phyloP scores from a whole-genome alignment of 2,329 filamentous ascomycete species.

The Botryotinia narcissicola region DNA sequence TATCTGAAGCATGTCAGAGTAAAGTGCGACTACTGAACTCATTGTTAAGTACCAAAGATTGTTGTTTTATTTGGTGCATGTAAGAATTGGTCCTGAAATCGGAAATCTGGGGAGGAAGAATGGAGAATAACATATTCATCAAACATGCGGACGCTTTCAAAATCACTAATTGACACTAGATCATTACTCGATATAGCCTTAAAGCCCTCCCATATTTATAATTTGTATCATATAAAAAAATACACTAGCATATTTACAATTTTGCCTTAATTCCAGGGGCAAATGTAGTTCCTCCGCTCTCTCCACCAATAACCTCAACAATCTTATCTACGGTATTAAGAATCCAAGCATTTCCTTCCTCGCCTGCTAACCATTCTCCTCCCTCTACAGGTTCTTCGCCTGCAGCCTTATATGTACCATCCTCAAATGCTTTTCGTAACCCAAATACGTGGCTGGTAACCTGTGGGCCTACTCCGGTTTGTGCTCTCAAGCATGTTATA shows the following conservation, averaged over 20 bases:
- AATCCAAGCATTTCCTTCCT: conserved; percentile 65
- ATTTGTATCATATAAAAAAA: neutral
- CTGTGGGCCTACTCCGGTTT: conserved; percentile 80
- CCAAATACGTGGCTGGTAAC: conserved; percentile 81
- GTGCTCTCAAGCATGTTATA: conserved; percentile 70
- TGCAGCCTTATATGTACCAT: conserved; percentile 54
- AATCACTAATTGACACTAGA: neutral
- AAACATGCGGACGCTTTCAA: neutral
- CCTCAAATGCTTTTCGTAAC: conserved; percentile 70
- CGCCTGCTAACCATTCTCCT: conserved; percentile 59
- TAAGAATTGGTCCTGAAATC: neutral
- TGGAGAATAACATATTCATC: neutral
- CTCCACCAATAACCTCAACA: conserved; percentile 50
- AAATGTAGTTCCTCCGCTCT: conserved; percentile 44
- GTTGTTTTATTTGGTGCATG: neutral
- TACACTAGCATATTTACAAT: conserved; percentile 9
- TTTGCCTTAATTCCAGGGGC: conserved; percentile 45
- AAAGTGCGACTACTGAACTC: neutral
- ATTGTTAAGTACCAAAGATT: neutral
- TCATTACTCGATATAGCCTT: neutral
- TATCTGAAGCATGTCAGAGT: neutral
- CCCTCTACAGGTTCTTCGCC: conserved; percentile 50
- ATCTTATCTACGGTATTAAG: conserved; percentile 60
- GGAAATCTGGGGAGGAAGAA: neutral
- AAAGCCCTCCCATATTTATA: neutral